phyloP scores from a whole-genome alignment of 441 rosid genomes.

The Biscutella laevigata region DNA sequence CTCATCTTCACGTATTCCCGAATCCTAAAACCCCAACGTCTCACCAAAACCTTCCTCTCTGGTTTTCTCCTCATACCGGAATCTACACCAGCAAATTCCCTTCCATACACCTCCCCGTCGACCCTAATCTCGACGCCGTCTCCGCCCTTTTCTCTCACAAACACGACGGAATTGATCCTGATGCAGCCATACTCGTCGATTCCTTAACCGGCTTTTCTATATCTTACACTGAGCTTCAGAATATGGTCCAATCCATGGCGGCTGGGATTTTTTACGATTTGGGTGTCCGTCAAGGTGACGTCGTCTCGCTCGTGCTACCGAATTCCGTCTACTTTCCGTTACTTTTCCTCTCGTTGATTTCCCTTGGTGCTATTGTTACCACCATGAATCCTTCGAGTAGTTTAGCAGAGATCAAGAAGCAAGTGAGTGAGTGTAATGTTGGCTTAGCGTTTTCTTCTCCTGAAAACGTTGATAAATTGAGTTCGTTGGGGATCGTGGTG shows the following conservation, averaged over 20 bases:
- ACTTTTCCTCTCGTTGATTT: conserved; percentile 48
- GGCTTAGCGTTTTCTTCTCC: conserved; percentile 36
- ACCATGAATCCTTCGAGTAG: conserved; percentile 59
- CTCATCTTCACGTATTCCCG: conserved; percentile 6
- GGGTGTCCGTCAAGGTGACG: conserved; percentile 56
- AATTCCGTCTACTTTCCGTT: conserved; percentile 63
- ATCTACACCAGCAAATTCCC: conserved; percentile 51
- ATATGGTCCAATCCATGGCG: conserved; percentile 45
- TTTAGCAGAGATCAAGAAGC: conserved; percentile 42
- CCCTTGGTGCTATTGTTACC: conserved; percentile 55
- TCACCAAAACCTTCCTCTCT: conserved; percentile 19
- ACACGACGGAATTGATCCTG: conserved; percentile 21
- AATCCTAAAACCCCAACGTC: conserved; percentile 14
- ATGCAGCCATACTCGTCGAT: conserved; percentile 45
- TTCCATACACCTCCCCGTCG: conserved; percentile 37
- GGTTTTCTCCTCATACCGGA: conserved; percentile 62
- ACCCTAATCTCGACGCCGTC: conserved; percentile 48
- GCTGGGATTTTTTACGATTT: conserved; percentile 36
- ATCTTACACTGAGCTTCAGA: conserved; percentile 39
- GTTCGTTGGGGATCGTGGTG: conserved; percentile 29
- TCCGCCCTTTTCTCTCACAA: conserved; percentile 55
- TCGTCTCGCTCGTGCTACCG: conserved; percentile 57
- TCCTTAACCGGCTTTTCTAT: conserved; percentile 51
- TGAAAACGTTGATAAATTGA: conserved; percentile 32
- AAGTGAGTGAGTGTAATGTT: conserved; percentile 33